Evolutionary conservation across 441 rosid genomes (phyloP).

Genomic region (Isatis lusitanica): DNA sequence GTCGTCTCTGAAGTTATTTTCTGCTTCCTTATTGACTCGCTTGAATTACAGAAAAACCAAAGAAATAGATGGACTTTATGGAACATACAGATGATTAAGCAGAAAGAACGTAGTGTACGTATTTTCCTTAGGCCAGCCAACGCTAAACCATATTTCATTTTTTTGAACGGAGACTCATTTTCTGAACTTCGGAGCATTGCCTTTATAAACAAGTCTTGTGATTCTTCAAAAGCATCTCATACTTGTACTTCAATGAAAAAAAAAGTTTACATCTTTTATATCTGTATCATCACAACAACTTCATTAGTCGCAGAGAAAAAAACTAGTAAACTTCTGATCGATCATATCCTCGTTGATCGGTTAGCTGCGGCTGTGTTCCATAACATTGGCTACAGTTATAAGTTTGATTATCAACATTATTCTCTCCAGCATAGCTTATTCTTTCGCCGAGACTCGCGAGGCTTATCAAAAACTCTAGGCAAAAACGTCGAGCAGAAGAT

Average conservation of each 20-base stretch:
- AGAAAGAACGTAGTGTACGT: no score
- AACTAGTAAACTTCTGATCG: not conserved
- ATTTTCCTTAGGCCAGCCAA: no score
- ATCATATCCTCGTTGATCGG: not conserved
- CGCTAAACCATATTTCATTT: no score
- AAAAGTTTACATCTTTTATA: not conserved
- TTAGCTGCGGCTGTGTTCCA: not conserved
- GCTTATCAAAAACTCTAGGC: slow-evolving; percentile 62
- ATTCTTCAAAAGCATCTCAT: slow-evolving; percentile 1
- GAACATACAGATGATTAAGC: no score
- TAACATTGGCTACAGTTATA: not conserved
- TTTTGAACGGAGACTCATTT: not conserved
- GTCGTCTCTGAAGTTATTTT: no score
- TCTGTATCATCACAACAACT: not conserved
- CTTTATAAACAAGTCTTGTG: not conserved
- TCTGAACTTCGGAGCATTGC: not conserved
- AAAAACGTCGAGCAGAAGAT: slow-evolving; percentile 57
- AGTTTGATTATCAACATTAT: not conserved
- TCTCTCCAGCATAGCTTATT: not conserved
- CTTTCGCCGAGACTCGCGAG: slow-evolving; percentile 14
- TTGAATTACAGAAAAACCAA: no score
- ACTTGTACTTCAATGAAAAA: not conserved
- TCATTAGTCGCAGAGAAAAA: not conserved
- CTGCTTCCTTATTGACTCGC: no score
- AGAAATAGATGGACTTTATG: no score